Percentiles rank a stretch among this genome's conserved stretches.
Evolutionary conservation across 495 filamentous ascomycete genomes (phyloP).

Genomic region (Neurospora sp.): DNA sequence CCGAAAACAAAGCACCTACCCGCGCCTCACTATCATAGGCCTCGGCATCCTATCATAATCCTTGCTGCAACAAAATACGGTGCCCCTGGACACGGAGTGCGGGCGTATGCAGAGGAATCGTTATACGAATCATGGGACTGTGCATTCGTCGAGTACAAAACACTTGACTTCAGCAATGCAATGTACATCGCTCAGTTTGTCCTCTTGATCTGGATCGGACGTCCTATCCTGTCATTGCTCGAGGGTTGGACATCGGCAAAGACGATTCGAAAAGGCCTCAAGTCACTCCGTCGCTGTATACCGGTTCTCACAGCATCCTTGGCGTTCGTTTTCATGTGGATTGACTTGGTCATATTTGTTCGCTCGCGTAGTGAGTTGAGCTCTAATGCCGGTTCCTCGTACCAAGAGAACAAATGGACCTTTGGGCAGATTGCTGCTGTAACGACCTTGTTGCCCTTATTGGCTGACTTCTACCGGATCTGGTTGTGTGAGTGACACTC

Average conservation of each 20-base stretch:
- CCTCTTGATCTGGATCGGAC: not conserved
- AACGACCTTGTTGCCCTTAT: not conserved
- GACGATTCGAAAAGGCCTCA: not conserved
- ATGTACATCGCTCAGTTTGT: not conserved
- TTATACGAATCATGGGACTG: not conserved
- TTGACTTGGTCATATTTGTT: not conserved
- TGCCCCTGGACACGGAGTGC: not conserved
- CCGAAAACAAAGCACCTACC: not conserved
- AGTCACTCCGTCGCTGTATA: not conserved
- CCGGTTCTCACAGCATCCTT: not conserved
- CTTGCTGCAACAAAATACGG: not conserved
- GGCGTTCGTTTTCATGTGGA: not conserved
- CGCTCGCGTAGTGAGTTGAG: not conserved
- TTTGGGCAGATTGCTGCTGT: not conserved
- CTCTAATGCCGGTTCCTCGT: not conserved
- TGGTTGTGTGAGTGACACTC: not conserved
- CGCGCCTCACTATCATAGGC: not conserved
- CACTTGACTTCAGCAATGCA: not conserved
- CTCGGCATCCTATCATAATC: not conserved
- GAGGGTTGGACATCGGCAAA: not conserved
- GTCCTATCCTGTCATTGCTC: not conserved
- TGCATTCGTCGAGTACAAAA: too few relatives aligned
- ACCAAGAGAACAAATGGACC: not conserved
- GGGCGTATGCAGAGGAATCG: not conserved
- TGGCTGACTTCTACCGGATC: slow-evolving; percentile 1